Evolutionary conservation across 495 filamentous ascomycete species (phyloP), one percentile per base, ranked within the genome.

Genomic region (Penicillium canariense): DNA sequence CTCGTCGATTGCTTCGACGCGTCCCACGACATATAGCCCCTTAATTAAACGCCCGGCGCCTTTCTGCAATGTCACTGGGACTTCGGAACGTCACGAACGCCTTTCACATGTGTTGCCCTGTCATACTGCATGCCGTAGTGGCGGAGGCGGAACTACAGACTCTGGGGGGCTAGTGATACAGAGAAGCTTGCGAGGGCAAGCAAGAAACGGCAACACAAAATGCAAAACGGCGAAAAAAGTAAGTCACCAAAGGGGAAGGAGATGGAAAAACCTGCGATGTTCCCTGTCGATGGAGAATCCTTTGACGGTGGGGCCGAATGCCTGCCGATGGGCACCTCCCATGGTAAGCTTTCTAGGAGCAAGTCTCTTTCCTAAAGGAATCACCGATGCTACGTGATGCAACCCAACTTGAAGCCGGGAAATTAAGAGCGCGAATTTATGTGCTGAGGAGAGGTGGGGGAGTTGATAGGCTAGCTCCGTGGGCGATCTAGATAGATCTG

Each of bases 361-460:
- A 44, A 57, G 59, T 57, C 55, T 61, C 62, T 58, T 63, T 55
- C 62, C 60, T 50, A 58, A 56, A 59, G 14, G 47, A 48, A 58
- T 54, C 50, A 54, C 46, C 47, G 60, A 60, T 68, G 45, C 56
- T 48, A 64, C 63, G 56, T 58, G 55, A 66, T 62, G 63, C 66
- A 68, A 68, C 60, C 60, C 48, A 54, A 66, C 57, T 61, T 42
- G 42, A 39, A 12, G 11, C 40, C 58, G 63, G 60, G 63, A 61
- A 63, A 59, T 61, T 25, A 25, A 23, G 18, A 18, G 35, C 5
- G 4, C 20, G 8, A 14, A 14, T 12, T 23, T 4, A n/a, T 63
- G 42, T 17, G 4, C 3, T 14, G 0, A n/a, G 22, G 10, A 20
- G n/a, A 10, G 32, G 5, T 43, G 28, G 11, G 10, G 25, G 20